Evolutionary conservation across 2,329 filamentous ascomycete genomes (phyloP), one percentile per base, ranked within the genome.

Genomic region (Aspergillus udagawae): DNA sequence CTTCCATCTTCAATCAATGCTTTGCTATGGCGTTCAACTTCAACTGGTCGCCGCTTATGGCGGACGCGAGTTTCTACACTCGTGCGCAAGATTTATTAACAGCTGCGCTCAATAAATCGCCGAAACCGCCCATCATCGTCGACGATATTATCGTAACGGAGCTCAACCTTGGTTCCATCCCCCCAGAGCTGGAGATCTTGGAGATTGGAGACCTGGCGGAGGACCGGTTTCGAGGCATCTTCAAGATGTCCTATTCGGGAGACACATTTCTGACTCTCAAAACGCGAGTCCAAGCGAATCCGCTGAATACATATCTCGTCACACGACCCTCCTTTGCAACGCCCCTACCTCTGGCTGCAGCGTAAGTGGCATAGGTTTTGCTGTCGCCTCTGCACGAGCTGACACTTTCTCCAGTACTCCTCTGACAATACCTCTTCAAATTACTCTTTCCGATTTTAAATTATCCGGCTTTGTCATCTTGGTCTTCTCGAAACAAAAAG

Each of bases 31-130:
- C 94, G 67, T 99, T 99, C 89, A 97, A 97, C 83, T 99, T 99
- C 90, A 97, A 97, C 91, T 99, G 94, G 94, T 96, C 92, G 84
- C 94, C 94, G 72, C 84, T 99, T 65, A 94, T 95, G 79, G 93
- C 93, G 72, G 94, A 97, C 80, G 93, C 91, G 70, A 85, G 87
- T 67, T 94, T 94, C 77, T 93, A 93, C 78, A 86, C 89, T 73
- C 89, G 92, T 67, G 93, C 94, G 52, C 90, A 92, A 75, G 92
- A 97, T 74, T 89, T 97, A 75, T 84, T 99, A 68, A 99, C 94
- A 27, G 88, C 90, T 57, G 94, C 94, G 38, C 83, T 99, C 70
- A 99, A 99, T 83, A 97, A 97, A 79, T 94, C 91, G 54, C 92
- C 93, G 42, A 97, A 97, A 72, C 94, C 94, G 56, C 94, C 94